These are phyloP conservation scores for Syncephalastrum monosporum DNA, from an alignment of 371 early-diverging fungal genomes.

Conservation along the genomic window DNA sequence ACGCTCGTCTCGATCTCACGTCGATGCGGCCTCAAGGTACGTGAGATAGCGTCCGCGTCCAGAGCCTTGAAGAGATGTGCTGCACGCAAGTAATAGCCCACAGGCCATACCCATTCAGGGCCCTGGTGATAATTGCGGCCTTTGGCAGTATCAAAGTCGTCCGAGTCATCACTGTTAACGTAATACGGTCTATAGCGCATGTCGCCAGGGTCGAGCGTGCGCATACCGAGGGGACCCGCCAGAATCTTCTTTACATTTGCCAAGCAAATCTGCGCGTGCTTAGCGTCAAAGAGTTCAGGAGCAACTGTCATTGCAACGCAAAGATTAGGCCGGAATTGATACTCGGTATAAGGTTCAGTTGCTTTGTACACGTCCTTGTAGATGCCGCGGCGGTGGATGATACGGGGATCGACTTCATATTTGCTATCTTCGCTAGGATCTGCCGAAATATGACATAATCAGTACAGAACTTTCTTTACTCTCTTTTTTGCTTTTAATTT, in stretches of 20 bases:
- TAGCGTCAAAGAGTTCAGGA: constrained; percentile 84
- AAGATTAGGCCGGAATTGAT: constrained; percentile 92
- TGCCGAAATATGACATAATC: constrained; percentile 1
- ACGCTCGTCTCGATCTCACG: constrained; percentile 60
- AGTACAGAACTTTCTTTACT: neutral
- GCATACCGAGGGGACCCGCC: constrained; percentile 90
- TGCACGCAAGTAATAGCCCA: constrained; percentile 88
- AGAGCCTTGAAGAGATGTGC: constrained; percentile 66
- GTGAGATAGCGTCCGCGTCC: constrained; percentile 51
- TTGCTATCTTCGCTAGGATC: constrained; percentile 51
- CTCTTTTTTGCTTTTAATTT: neutral
- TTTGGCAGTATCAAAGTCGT: constrained; percentile 81
- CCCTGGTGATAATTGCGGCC: constrained; percentile 98
- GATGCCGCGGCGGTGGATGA: constrained; percentile 90
- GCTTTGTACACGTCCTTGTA: constrained; percentile 91
- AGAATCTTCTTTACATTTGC: constrained; percentile 63
- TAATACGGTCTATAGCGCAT: constrained; percentile 89
- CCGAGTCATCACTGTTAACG: constrained; percentile 87
- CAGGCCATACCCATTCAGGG: constrained; percentile 95
- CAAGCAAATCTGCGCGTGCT: constrained; percentile 75
- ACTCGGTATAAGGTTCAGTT: constrained; percentile 75
- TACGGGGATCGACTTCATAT: constrained; percentile 61
- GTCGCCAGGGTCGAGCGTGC: constrained; percentile 91
- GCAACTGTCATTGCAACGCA: constrained; percentile 92
- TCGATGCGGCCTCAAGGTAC: constrained; percentile 73